Evolutionary conservation across 1,284 basidiomycete genomes (phyloP).

Genomic region (Tilletia walkeri): DNA sequence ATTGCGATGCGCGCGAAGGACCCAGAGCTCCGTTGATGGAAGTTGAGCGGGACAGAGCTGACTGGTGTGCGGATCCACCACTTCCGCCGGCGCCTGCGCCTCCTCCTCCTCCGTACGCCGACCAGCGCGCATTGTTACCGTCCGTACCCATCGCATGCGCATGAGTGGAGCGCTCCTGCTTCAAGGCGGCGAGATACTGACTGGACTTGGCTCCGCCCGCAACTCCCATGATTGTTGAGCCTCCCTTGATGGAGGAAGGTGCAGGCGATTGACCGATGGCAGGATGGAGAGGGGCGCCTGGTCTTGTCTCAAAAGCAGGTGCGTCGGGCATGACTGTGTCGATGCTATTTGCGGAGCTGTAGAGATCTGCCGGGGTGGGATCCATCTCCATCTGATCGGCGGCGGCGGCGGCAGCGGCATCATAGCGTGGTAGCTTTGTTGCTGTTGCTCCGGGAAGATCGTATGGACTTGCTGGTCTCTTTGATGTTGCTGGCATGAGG

Average conservation of each 20-base stretch:
- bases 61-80: neutral
- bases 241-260: conserved; percentile 1
- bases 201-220: conserved; percentile 3
- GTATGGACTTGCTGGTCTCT: conserved; percentile 6
- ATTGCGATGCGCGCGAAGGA: too few species aligned
- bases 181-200: neutral
- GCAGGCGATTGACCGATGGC: neutral
- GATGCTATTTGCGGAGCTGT: neutral
- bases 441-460: neutral
- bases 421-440: neutral
- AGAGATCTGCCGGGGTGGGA: neutral
- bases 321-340: too few species aligned
- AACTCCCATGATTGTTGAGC: neutral
- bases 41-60: neutral
- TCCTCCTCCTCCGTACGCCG: too few species aligned
- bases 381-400: too few species aligned
- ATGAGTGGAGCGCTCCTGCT: neutral
- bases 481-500: neutral
- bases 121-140: too few species aligned
- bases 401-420: neutral
- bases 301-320: neutral
- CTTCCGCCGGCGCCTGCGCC: too few species aligned
- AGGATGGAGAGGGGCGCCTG: conserved; percentile 7
- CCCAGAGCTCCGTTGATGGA: conserved; percentile 1
- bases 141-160: too few species aligned